These are phyloP conservation scores for Biscogniauxia marginata DNA, from an alignment of 2,329 filamentous ascomycete species.

Conservation along the genomic window DNA sequence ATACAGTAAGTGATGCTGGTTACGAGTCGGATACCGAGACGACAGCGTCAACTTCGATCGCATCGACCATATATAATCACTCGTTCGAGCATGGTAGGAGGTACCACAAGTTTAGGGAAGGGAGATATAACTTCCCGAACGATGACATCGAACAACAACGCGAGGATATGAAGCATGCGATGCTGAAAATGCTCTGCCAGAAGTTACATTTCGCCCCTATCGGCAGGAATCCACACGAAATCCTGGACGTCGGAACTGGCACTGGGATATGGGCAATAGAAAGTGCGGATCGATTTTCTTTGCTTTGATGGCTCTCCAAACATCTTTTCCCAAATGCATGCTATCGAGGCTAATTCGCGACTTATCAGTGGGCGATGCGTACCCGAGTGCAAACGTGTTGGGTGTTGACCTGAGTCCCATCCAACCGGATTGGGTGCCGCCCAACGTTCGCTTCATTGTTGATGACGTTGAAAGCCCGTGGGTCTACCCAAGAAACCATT, in stretches of 20 bases:
- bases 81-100: slow-evolving; percentile 42
- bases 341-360: slow-evolving; percentile 4
- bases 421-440: slow-evolving; percentile 40
- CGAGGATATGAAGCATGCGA: slow-evolving; percentile 33
- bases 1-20: slow-evolving; percentile 14
- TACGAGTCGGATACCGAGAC: slow-evolving; percentile 23
- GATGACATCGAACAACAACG: slow-evolving; percentile 45
- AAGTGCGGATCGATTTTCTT: slow-evolving; percentile 13
- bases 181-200: slow-evolving; percentile 31
- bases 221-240: slow-evolving; percentile 15
- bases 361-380: slow-evolving; percentile 36
- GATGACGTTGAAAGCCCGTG: slow-evolving; percentile 59
- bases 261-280: slow-evolving; percentile 36
- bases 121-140: slow-evolving; percentile 40
- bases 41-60: slow-evolving; percentile 30
- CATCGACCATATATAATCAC: slow-evolving; percentile 39
- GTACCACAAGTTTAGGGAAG: slow-evolving; percentile 42
- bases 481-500: slow-evolving; percentile 53
- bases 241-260: slow-evolving; percentile 35
- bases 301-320: slow-evolving; percentile 1
- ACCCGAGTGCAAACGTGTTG: slow-evolving; percentile 37
- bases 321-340: slow-evolving; percentile 8
- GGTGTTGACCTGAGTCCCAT: slow-evolving; percentile 42
- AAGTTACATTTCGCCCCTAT: slow-evolving; percentile 23
- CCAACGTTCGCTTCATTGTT: slow-evolving; percentile 43